Conservation (phyloP, 345 rosid species). For the Eucalyptus pumila region DNA sequence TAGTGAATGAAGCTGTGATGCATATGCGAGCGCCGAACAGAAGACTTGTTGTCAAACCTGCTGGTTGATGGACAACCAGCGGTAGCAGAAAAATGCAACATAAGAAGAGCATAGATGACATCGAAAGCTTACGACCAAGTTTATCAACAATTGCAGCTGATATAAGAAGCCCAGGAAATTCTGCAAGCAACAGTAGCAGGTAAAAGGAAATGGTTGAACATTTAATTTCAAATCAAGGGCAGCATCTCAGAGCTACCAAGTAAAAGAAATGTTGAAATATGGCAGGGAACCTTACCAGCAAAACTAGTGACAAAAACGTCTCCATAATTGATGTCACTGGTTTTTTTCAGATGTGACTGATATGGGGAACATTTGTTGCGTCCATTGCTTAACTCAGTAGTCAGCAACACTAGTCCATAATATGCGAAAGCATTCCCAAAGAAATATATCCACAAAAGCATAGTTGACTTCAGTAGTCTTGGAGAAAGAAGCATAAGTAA, state of each 20-base stretch:
- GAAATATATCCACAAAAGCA: slow-evolving; percentile 76
- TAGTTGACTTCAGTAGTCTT: slow-evolving; percentile 45
- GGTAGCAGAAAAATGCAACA: slow-evolving; percentile 70
- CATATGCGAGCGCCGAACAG: slow-evolving; percentile 82
- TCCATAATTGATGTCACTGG: slow-evolving; percentile 43
- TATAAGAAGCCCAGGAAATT: slow-evolving; percentile 80
- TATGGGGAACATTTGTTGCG: slow-evolving; percentile 21
- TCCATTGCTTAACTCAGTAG: slow-evolving; percentile 67
- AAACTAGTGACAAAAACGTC: slow-evolving; percentile 73
- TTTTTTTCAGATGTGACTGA: slow-evolving; percentile 1
- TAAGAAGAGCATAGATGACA: slow-evolving; percentile 66
- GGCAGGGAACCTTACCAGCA: slow-evolving; percentile 40
- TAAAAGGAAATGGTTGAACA: not conserved
- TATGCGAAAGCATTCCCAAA: slow-evolving; percentile 89
- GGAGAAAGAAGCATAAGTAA: slow-evolving; percentile 59
- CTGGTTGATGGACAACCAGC: slow-evolving; percentile 50
- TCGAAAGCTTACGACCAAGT: slow-evolving; percentile 73
- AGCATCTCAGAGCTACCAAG: not conserved
- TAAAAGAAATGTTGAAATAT: not conserved
- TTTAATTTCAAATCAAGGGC: not conserved
- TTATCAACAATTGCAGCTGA: slow-evolving; percentile 70
- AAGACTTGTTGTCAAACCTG: slow-evolving; percentile 48
- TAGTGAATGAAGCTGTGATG: slow-evolving; percentile 67
- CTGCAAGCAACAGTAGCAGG: slow-evolving; percentile 13
- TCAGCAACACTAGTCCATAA: slow-evolving; percentile 83